These are phyloP conservation scores for Aurantiochytrium sp. DNA, from an alignment of 108 stramenopile species.

Conservation along the genomic window DNA sequence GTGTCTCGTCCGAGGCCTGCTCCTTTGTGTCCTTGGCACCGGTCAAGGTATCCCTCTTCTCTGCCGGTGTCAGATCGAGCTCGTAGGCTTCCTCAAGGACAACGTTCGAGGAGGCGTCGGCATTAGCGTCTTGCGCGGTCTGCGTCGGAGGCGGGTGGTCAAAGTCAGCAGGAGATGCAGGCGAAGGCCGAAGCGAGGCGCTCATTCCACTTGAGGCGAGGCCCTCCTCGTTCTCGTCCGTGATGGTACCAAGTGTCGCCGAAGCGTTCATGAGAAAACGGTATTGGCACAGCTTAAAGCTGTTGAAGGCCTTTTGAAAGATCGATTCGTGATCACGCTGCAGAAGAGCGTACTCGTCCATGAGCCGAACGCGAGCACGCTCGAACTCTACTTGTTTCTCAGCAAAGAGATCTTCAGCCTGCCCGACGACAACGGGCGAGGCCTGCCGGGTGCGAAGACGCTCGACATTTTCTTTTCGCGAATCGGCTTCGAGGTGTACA, in stretches of 20 bases:
- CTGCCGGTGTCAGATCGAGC: neutral
- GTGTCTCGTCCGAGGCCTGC: no score
- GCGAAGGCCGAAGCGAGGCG: neutral
- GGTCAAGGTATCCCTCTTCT: no score
- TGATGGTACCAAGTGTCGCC: neutral
- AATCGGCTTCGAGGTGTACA: neutral
- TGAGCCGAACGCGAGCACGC: neutral
- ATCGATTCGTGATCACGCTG: neutral
- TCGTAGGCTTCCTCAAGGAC: neutral
- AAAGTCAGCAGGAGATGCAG: neutral
- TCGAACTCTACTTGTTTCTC: neutral
- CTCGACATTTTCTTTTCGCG: neutral
- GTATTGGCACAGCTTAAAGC: constrained; percentile 8
- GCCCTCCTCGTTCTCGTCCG: neutral
- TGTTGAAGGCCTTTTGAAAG: constrained; percentile 6
- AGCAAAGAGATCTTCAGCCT: neutral
- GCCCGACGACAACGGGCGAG: neutral
- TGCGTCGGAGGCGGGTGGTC: neutral
- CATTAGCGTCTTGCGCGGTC: neutral
- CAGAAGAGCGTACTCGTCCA: constrained; percentile 11
- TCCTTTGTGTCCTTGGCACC: no score
- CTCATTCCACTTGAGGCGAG: neutral
- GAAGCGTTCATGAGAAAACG: neutral
- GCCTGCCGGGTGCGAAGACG: neutral
- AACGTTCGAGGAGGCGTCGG: neutral